These are phyloP conservation scores for Rhizopus sp. DNA, from an alignment of 371 early-diverging fungal species.

Conservation along the genomic window DNA sequence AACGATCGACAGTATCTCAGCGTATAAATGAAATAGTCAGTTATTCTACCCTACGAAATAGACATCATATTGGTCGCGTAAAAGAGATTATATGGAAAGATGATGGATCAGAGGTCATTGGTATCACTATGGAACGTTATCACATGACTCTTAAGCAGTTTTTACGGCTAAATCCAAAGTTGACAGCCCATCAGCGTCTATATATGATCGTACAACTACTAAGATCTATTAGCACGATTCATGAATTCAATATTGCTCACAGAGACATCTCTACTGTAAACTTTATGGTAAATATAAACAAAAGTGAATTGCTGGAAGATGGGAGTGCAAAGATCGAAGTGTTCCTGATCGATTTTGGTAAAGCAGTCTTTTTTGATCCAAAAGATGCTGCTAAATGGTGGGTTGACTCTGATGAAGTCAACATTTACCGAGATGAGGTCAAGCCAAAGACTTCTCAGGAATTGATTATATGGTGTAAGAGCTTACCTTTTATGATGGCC, in stretches of 20 bases:
- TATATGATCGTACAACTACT: conserved; percentile 58
- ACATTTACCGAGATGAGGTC: conserved; percentile 37
- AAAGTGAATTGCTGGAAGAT: conserved; percentile 40
- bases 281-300: conserved; percentile 58
- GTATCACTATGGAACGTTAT: conserved; percentile 45
- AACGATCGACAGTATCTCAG: conserved; percentile 45
- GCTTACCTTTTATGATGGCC: conserved; percentile 52
- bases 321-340: conserved; percentile 45
- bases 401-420: conserved; percentile 34
- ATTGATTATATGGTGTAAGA: conserved; percentile 44
- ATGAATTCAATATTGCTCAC: conserved; percentile 61
- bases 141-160: conserved; percentile 56
- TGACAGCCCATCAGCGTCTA: conserved; percentile 54
- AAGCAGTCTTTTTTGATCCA: conserved; percentile 53
- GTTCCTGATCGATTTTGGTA: conserved; percentile 67
- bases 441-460: conserved; percentile 40
- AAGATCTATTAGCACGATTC: conserved; percentile 50
- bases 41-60: conserved; percentile 33
- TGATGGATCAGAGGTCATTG: conserved; percentile 31
- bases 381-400: conserved; percentile 58
- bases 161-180: conserved; percentile 41
- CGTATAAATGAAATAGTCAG: conserved; percentile 45
- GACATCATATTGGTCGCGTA: conserved; percentile 38
- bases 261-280: conserved; percentile 67
- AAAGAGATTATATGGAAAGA: conserved; percentile 38